Base-by-base conservation (phyloP, 2,329 filamentous ascomycete species). In the Ophiostoma pallidulum region DNA sequence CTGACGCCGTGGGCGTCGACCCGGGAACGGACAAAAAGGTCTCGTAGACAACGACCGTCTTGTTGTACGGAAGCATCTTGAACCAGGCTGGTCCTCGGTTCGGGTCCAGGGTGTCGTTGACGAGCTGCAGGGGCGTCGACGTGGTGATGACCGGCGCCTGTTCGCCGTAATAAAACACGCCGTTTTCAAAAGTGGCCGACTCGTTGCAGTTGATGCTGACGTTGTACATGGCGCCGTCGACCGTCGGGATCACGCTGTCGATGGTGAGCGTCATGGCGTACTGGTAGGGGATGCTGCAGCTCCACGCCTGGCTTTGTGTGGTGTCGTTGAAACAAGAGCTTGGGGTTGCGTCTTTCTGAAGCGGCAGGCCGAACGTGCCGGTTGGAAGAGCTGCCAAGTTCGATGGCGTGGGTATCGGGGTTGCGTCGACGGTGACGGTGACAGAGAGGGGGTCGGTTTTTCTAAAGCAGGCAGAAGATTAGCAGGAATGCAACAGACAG, bases 281-380 rank as follows among this genome's bases (percentile, higher is more conserved):
- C 43, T 72, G 70, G 38, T 68, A 63, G 2, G 67, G 64, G 26
- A 83, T 66, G 12, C 75, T 68, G 59, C 82, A 86, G 50, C 69
- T 75, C 82, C 82, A 86, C 1, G 80, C 75, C 42, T 69, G 61
- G n/a, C 68, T 65, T 55, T 80, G 73, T 1, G 61, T 67, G 1
- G 71, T 66, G 48, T 82, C 69, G 28, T 69, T 68, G 51, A 86
- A 69, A 58, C 82, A 86, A 0, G 70, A 67, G 35, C 67, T 71
- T 14, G 76, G 72, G 3, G 67, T 65, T 46, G 70, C 67, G 46
- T 68, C 70, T 3, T 72, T 65, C 39, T 70, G 64, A 4, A 79
- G 63, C 4, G 77, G 74, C n/a, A 86, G 60, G 19, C 65, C 63
- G 53, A 66, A 86, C 0, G 64, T 67, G 3, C 82, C 82, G 3